A percentile compares a stretch with the other conserved stretches of the same genome.
These are phyloP conservation scores for Senna siamea DNA, from an alignment of 306 rosid genomes.

Conservation along the genomic window DNA sequence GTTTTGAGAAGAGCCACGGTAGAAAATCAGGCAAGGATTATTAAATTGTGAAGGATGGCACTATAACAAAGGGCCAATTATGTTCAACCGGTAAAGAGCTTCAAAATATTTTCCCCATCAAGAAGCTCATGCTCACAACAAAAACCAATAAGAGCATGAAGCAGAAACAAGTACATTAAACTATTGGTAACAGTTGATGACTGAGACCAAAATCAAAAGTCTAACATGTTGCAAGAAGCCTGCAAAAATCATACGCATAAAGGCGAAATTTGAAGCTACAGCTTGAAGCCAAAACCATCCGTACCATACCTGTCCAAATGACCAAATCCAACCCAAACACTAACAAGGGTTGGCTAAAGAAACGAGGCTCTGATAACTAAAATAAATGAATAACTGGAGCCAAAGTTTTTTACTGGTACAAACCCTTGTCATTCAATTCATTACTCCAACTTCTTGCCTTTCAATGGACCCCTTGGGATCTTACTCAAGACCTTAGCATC, in stretches of 20 bases:
- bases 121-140: neutral
- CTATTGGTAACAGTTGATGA: slow-evolving; percentile 10
- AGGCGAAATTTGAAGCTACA: slow-evolving; percentile 41
- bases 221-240: slow-evolving; percentile 31
- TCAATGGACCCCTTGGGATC: slow-evolving; percentile 59
- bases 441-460: slow-evolving; percentile 65
- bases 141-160: slow-evolving; percentile 1
- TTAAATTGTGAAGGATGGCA: neutral
- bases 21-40: neutral
- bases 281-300: slow-evolving; percentile 30
- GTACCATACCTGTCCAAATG: slow-evolving; percentile 39
- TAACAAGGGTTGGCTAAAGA: slow-evolving; percentile 28
- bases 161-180: slow-evolving; percentile 9
- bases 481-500: slow-evolving; percentile 77
- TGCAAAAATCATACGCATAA: slow-evolving; percentile 39
- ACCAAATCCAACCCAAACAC: slow-evolving; percentile 46
- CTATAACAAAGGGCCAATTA: neutral
- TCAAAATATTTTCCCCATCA: neutral
- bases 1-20: neutral
- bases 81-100: neutral
- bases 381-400: slow-evolving; percentile 27
- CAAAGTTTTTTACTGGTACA: slow-evolving; percentile 2
- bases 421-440: slow-evolving; percentile 31
- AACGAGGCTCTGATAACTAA: slow-evolving; percentile 27
- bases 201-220: slow-evolving; percentile 17